phyloP scores from a whole-genome alignment of 2,329 filamentous ascomycete species.

The Fusarium sp. region DNA sequence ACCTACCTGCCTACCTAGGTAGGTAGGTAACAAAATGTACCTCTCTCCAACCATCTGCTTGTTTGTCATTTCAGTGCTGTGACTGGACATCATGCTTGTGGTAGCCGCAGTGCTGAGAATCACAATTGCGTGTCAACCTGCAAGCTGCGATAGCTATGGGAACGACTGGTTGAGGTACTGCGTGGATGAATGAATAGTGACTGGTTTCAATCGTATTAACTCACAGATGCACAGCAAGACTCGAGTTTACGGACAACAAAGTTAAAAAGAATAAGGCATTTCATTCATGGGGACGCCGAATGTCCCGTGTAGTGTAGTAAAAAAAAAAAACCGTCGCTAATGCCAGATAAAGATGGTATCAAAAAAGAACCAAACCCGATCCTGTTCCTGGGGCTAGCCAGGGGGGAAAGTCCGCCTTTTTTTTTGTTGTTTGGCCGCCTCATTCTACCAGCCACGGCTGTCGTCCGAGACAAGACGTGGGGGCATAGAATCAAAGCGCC shows the following conservation, averaged over 20 bases:
- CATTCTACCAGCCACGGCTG: constrained; percentile 5
- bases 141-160: neutral
- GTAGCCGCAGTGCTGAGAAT: constrained; percentile 10
- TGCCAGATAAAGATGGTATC: constrained; percentile 42
- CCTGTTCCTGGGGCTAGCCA: constrained; percentile 28
- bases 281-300: constrained; percentile 44
- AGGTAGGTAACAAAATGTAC: too few species aligned
- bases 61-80: constrained; percentile 35
- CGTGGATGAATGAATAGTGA: neutral
- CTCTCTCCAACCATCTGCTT: neutral
- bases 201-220: neutral
- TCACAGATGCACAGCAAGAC: neutral
- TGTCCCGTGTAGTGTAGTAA: constrained; percentile 19
- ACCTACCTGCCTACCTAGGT: neutral
- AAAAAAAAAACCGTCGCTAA: constrained; percentile 44
- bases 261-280: constrained; percentile 27
- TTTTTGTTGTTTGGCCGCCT: constrained; percentile 19
- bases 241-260: neutral
- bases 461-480: neutral
- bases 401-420: constrained; percentile 24
- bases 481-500: constrained; percentile 10
- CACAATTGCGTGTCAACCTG: neutral
- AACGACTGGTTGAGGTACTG: neutral
- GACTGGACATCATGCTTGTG: constrained; percentile 21
- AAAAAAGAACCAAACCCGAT: constrained; percentile 24